Evolutionary conservation across 2,329 filamentous ascomycete species (phyloP), one percentile per base, ranked within the genome.

Genomic region (Ophiostoma himal-ulmi): DNA sequence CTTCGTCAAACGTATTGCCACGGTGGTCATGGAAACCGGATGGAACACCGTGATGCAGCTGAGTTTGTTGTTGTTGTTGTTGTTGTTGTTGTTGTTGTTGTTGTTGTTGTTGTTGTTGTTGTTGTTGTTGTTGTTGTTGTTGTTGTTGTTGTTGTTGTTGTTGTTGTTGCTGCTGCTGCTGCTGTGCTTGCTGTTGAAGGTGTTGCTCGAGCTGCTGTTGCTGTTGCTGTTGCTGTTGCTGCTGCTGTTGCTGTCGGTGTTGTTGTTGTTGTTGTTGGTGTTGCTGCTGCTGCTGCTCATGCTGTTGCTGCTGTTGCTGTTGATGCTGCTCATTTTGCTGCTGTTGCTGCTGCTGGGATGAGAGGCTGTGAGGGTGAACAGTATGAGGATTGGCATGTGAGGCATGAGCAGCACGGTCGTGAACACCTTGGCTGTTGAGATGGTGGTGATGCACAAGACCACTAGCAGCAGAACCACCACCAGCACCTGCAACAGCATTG

Each of bases 1-100:
- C 76, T 54, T 75, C 75, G 41, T 75, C 73, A 8, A 72, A 65
- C 4, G 75, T 73, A 8, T 70, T 70, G 41, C 62, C 70, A 11
- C 68, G 60, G 30, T 69, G 37, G 44, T 71, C 72, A 26, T 72
- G 69, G 17, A 66, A 68, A 13, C 48, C 72, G 20, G 71, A 37
- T 41, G 71, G 68, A n/a, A 62, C 39, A n/a, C 68, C 65, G 41
- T 71, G 71, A 20, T 70, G 72, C 20, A 39, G 36, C 39, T 69
- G 68, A 22, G 54, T 65, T 57, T 60, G 67, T 6, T 69, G 67
- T n/a, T 64, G 68, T 39, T 67, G 64, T 5, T 67, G 64, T n/a
- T 41, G 37, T 1, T 67, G 64, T 5, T 67, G 68, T 1, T 54
- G 60, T 30, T 52, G 57, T 10, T 64, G 54, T 4, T 69, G 68